These are phyloP conservation scores for Eleusine indica DNA, from an alignment of 176 grass and related monocot genomes.

Conservation along the genomic window DNA sequence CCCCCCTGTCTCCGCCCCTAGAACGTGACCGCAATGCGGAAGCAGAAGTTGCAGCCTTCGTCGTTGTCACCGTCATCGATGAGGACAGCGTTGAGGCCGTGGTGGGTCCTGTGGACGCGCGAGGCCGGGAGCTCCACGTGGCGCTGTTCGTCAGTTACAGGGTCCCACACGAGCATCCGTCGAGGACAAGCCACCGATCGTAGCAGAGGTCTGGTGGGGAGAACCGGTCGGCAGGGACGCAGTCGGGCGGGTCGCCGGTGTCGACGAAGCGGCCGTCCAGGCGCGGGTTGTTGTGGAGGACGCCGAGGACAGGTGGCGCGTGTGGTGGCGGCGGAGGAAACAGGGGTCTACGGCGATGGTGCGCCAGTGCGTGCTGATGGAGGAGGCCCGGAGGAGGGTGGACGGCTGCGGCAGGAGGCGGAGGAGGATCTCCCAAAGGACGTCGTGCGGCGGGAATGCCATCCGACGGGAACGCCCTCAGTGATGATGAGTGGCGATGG, in stretches of 20 bases:
- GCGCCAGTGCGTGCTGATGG: neutral
- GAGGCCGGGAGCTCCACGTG: neutral
- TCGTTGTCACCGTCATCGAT: neutral
- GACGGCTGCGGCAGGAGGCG: neutral
- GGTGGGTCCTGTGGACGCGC: too few relatives aligned
- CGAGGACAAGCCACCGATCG: conserved; percentile 4
- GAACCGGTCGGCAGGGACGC: neutral
- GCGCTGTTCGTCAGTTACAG: neutral
- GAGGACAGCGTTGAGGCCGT: neutral
- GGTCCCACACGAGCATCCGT: conserved; percentile 11
- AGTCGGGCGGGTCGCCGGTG: neutral
- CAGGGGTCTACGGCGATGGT: neutral
- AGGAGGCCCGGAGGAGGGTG: neutral
- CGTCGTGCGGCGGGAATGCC: neutral
- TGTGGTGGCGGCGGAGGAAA: neutral
- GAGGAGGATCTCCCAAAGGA: conserved; percentile 23
- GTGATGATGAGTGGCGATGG: too few relatives aligned
- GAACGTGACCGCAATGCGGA: neutral
- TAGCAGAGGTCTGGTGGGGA: neutral
- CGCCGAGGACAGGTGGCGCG: neutral
- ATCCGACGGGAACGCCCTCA: neutral
- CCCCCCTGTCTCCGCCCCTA: too few relatives aligned
- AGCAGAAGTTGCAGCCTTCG: neutral
- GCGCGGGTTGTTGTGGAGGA: conserved; percentile 3
- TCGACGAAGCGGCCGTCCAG: neutral